Base-by-base conservation (phyloP, 495 filamentous ascomycete species). In the Cryomyces antarcticus region DNA sequence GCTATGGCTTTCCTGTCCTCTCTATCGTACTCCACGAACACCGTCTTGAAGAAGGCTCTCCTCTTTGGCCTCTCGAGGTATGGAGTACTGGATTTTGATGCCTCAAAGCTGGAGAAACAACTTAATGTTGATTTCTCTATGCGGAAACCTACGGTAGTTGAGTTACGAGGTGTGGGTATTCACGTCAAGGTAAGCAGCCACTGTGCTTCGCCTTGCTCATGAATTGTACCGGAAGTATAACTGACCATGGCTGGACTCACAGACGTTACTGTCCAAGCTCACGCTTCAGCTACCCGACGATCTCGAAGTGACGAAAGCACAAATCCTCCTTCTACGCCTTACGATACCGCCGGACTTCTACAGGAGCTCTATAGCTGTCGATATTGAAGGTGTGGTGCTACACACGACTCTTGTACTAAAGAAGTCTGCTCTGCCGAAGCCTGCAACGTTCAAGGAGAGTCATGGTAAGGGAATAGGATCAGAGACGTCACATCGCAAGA, bases 321-420 rank as follows among this genome's bases (percentile, higher is more conserved):
- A 70, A 35, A 68, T 88, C 31, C 60, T 75, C 11, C 60, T 74
- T 31, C 69, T 95, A 4, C 73, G 78, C 41, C 62, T 92, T 34
- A 88, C 77, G 1, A 63, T 95, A 39, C 83, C 84, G 5, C 72
- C 82, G 50, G 81, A 93, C 54, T 70, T 93, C 37, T 81, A 82
- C 57, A 75, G 68, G 40, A 87, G 73, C 46, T 72, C 80, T 10
- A 87, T 93, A 48, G 62, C 70, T 7, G 75, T 78, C 43, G 81
- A 93, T 55, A 66, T 80, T 9, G 72, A 82, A 48, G 86, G 84
- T 27, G 71, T 93, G 39, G 68, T 84, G 46, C 66, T 84, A 30
- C 72, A 76, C 49, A 47, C 80, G 28, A 57, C 55, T 12, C 48
- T 72, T 5, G 30, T 53, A 50, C 59, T 9, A 35, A 4, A 30